Evolutionary conservation across 352 stramenopile genomes (phyloP).

Genomic region (Globisporangium sylvaticum): DNA sequence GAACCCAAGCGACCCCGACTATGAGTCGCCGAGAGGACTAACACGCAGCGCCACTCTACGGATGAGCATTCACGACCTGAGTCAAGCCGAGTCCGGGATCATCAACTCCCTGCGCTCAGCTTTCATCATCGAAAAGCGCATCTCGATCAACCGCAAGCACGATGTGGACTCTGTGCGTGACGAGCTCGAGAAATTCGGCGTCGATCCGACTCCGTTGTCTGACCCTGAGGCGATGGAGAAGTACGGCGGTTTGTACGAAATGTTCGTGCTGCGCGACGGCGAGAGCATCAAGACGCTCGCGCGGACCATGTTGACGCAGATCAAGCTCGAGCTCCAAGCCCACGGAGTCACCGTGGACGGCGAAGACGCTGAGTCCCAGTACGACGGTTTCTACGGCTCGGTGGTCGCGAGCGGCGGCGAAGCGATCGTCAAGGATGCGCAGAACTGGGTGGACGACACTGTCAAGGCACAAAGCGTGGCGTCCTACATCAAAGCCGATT

Average conservation of each 20-base stretch:
- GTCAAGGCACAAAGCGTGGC: slow-evolving; percentile 31
- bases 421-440: slow-evolving; percentile 59
- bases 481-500: slow-evolving; percentile 63
- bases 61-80: slow-evolving; percentile 49
- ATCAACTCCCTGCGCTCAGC: slow-evolving; percentile 54
- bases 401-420: slow-evolving; percentile 51
- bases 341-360: slow-evolving; percentile 63
- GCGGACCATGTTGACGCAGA: slow-evolving; percentile 50
- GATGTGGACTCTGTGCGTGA: slow-evolving; percentile 28
- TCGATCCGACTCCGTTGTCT: slow-evolving; percentile 17
- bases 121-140: slow-evolving; percentile 70
- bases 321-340: slow-evolving; percentile 54
- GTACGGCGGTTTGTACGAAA: slow-evolving; percentile 56
- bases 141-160: slow-evolving; percentile 53
- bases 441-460: slow-evolving; percentile 59
- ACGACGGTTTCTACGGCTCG: slow-evolving; percentile 57
- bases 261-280: slow-evolving; percentile 65
- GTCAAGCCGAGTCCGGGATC: slow-evolving; percentile 35
- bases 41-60: slow-evolving; percentile 27
- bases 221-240: slow-evolving; percentile 27
- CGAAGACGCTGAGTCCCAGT: slow-evolving; percentile 47
- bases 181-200: slow-evolving; percentile 61
- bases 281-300: slow-evolving; percentile 62
- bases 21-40: background rate
- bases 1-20: too few species aligned